Evolutionary conservation across 2,329 filamentous ascomycete genomes (phyloP), one percentile per base, ranked within the genome.

Genomic region (Alternaria solani): DNA sequence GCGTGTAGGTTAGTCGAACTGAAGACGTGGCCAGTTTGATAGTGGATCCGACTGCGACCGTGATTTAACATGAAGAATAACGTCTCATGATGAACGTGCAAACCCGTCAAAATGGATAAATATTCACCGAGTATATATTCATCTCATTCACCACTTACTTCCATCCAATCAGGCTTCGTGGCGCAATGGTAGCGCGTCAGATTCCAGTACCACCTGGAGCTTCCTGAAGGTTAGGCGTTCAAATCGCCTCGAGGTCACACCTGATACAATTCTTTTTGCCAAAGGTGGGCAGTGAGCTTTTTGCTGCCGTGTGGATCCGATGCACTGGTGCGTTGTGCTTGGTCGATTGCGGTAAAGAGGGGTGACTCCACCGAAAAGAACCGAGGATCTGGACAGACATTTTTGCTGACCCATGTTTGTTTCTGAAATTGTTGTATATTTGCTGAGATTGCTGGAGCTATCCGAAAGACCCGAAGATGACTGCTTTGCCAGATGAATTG

Each of bases 401-500:
- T 43, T 51, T 44, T 14, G 41, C 42, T 47, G 23, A 44, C 34
- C 26, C 41, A 46, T 20, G 51, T 51, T 38, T 26, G 14, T 51
- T 30, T 53, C 47, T 57, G 42, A 51, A 8, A 18, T 25, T 46
- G 53, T 16, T 56, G 42, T 42, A 28, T 30, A 42, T 53, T 41
- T 51, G 20, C 11, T 49, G 39, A 32, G 46, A 47, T 25, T 57
- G 32, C 20, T 55, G 25, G 26, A 14, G 41, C 48, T 66, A 72
- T 18, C 75, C 75, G 51, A 80, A 81, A 6, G 84, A 84, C 51
- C 86, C 84, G 76, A 91, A 89, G 42, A 91, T 82, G 55, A 93
- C 82, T 55, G 89, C 88, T 78, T 89, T 91, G 77, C 88, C 88
- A 73, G 85, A 84, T 61, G 84, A 80, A 46, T 83, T 83, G 48